These are phyloP conservation scores for Closterium sp. DNA, from an alignment of 139 green algal genomes.

Conservation along the genomic window DNA sequence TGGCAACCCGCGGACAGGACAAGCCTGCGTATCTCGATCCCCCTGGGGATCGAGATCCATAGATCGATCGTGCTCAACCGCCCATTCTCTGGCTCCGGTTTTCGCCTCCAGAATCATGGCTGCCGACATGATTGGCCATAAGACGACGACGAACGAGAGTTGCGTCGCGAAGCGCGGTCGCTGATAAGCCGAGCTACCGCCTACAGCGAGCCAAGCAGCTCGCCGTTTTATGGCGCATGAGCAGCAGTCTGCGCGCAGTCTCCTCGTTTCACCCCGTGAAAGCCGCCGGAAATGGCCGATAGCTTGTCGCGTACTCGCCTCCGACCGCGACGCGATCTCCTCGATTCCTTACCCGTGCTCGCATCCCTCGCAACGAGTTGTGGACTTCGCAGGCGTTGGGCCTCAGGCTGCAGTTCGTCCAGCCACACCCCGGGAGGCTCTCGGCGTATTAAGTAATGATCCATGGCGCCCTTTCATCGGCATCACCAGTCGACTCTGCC, in stretches of 20 bases:
- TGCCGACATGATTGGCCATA: background rate
- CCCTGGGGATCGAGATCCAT: background rate
- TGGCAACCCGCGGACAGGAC: background rate
- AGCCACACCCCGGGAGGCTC: background rate
- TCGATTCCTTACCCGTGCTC: background rate
- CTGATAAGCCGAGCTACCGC: background rate
- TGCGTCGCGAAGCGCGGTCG: background rate
- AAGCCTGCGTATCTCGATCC: background rate
- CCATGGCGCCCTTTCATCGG: too few species aligned
- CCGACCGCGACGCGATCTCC: background rate
- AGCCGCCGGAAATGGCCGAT: background rate
- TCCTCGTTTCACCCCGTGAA: background rate
- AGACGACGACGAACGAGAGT: background rate
- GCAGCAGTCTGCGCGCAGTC: background rate
- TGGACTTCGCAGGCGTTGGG: too few species aligned
- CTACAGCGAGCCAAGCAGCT: too few species aligned
- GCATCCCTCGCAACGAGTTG: background rate
- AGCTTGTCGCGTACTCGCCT: background rate
- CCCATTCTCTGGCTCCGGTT: background rate
- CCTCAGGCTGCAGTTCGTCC: background rate
- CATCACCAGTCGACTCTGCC: too few species aligned
- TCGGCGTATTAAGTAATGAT: too few species aligned
- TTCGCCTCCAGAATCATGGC: background rate
- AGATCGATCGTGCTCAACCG: background rate
- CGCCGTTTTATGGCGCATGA: background rate